Evolutionary conservation across 1,284 basidiomycete genomes (phyloP).

Genomic region (Apiotrichum brassicae): DNA sequence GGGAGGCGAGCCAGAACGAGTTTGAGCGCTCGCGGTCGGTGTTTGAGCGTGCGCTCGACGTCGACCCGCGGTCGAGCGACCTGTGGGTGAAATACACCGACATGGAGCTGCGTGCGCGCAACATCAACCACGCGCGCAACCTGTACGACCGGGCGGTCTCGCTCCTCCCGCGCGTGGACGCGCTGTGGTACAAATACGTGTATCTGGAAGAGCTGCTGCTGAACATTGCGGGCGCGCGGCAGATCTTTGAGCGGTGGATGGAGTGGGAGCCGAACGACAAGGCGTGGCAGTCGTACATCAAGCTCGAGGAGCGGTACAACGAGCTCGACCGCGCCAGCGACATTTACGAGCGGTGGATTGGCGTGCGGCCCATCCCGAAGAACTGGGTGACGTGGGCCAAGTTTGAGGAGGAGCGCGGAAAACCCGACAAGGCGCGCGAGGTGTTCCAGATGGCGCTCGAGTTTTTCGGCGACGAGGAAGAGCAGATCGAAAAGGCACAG

Average conservation of each 20-base stretch:
- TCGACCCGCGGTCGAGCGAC: conserved; percentile 80
- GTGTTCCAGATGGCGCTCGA: conserved; percentile 95
- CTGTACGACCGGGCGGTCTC: conserved; percentile 95
- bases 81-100: conserved; percentile 97
- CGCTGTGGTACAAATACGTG: conserved; percentile 96
- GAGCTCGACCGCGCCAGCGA: conserved; percentile 86
- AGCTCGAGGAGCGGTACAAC: conserved; percentile 87
- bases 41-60: conserved; percentile 93
- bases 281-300: conserved; percentile 97
- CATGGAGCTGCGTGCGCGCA: conserved; percentile 94
- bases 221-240: conserved; percentile 89
- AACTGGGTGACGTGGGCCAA: conserved; percentile 97
- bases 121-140: conserved; percentile 94
- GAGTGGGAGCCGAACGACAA: conserved; percentile 99
- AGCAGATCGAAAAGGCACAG: conserved; percentile 94
- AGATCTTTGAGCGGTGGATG: conserved; percentile 99
- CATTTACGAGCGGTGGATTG: conserved; percentile 93
- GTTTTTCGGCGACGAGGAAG: conserved; percentile 95
- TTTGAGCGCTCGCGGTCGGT: conserved; percentile 87
- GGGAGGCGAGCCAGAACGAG: conserved; percentile 94
- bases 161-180: conserved; percentile 84
- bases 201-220: conserved; percentile 96
- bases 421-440: conserved; percentile 82
- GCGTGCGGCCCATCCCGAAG: conserved; percentile 83
- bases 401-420: conserved; percentile 87